Conservation (phyloP, 108 stramenopile species). For the Nitzschia putrida region DNA sequence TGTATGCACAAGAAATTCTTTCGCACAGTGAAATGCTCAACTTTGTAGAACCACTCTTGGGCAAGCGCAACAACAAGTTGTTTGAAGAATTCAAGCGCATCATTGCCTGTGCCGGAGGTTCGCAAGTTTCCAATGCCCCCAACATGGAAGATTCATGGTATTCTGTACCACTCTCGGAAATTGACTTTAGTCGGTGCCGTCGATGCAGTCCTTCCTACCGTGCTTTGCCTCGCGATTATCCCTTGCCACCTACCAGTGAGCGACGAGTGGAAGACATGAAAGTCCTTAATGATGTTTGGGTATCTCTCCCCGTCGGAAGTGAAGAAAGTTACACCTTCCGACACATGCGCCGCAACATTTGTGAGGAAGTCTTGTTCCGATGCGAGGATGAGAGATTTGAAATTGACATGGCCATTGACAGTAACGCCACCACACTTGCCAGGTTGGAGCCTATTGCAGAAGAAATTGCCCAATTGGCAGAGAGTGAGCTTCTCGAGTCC, state of each 20-base stretch:
- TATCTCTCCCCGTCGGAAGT: conserved; percentile 92
- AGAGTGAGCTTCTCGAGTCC: conserved; percentile 44
- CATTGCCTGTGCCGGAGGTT: conserved; percentile 69
- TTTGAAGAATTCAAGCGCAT: conserved; percentile 96
- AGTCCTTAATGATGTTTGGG: conserved; percentile 96
- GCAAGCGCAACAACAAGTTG: conserved; percentile 83
- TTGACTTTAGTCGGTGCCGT: conserved; percentile 88
- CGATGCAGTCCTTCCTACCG: conserved; percentile 94
- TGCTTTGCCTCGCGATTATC: conserved; percentile 92
- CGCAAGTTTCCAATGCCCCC: conserved; percentile 10
- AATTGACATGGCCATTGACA: conserved; percentile 99
- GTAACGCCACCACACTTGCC: conserved; percentile 82
- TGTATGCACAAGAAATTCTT: conserved; percentile 94
- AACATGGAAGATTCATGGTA: conserved; percentile 87
- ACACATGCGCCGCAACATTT: conserved; percentile 95
- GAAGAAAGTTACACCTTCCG: conserved; percentile 97
- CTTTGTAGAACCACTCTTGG: conserved; percentile 89
- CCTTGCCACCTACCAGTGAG: conserved; percentile 88
- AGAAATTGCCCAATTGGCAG: conserved; percentile 81
- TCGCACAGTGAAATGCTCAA: conserved; percentile 88
- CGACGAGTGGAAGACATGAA: conserved; percentile 77
- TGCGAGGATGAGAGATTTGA: conserved; percentile 99
- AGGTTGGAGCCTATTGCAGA: conserved; percentile 93
- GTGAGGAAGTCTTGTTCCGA: conserved; percentile 95
- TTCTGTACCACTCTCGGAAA: conserved; percentile 87